Evolutionary conservation across 441 rosid species (phyloP).

Genomic region (Gossypium davidsonii): DNA sequence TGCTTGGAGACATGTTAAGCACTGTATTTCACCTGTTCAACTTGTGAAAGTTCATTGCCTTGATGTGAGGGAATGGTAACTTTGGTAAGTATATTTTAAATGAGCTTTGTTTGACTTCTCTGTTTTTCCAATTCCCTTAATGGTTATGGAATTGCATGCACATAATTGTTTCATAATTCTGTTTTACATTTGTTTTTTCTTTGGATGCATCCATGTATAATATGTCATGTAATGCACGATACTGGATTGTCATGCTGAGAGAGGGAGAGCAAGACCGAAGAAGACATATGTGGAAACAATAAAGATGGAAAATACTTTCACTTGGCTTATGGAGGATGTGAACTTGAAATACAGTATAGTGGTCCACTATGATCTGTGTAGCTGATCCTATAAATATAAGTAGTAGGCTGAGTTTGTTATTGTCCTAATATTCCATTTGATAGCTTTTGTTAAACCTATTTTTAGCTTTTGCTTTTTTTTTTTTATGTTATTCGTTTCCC

Average conservation of each 20-base stretch:
- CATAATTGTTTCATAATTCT: not conserved
- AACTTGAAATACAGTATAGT: not conserved
- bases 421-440: not conserved
- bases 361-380: not conserved
- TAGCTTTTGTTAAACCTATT: not conserved
- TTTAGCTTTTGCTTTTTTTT: not conserved
- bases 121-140: not conserved
- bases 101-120: not conserved
- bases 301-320: not conserved
- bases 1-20: not conserved
- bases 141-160: constrained; percentile 1
- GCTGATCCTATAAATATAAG: not conserved
- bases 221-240: not conserved
- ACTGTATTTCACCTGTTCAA: not conserved
- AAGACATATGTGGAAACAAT: not conserved
- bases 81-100: not conserved
- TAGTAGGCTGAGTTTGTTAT: not conserved
- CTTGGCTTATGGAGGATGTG: not conserved
- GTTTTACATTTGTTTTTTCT: not conserved
- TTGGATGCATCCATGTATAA: not conserved
- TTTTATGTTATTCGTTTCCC: not conserved
- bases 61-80: not conserved
- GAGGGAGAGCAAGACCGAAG: not conserved
- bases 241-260: not conserved
- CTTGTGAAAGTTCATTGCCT: not conserved